Percentiles rank a stretch among this genome's conserved stretches.
Evolutionary conservation across 2,329 filamentous ascomycete species (phyloP).

Genomic region (Trichoderma sp.): DNA sequence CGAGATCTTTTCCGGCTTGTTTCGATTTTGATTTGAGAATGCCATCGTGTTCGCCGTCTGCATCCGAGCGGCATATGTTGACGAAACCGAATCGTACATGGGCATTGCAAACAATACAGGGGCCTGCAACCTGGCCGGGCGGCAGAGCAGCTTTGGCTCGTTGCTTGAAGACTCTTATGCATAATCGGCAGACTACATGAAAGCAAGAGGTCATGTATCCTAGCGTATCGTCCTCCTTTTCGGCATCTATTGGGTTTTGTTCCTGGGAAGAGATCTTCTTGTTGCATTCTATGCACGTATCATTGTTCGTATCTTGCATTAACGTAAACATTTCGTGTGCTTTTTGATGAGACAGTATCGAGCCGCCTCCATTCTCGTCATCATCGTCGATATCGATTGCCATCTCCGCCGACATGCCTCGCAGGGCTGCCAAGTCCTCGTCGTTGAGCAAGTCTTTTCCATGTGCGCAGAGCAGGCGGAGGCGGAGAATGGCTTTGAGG

Average conservation of each 20-base stretch:
- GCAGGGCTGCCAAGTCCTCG: conserved; percentile 76
- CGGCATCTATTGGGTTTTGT: conserved; percentile 57
- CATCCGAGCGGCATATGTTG: conserved; percentile 65
- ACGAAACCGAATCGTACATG: conserved; percentile 66
- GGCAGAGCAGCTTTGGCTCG: conserved; percentile 46
- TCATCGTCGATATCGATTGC: conserved; percentile 89
- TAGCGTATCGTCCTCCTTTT: conserved; percentile 62
- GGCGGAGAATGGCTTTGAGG: conserved; percentile 82
- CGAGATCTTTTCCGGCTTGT: conserved; percentile 55
- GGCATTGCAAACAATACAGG: conserved; percentile 69
- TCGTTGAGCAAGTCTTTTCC: conserved; percentile 88
- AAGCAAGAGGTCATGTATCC: conserved; percentile 85
- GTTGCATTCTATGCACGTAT: conserved; percentile 71
- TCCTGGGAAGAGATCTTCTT: conserved; percentile 61
- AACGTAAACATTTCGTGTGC: conserved; percentile 85
- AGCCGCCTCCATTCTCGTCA: conserved; percentile 63
- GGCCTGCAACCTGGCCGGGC: conserved; percentile 44
- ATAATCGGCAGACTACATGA: conserved; percentile 78
- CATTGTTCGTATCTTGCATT: conserved; percentile 78
- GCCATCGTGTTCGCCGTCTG: conserved; percentile 58
- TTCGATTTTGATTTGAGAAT: conserved; percentile 40
- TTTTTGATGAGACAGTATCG: conserved; percentile 64
- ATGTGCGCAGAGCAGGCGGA: conserved; percentile 89
- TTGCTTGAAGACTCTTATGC: conserved; percentile 62
- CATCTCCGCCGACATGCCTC: conserved; percentile 79